Base-by-base conservation (phyloP, 2,329 filamentous ascomycete genomes). In the Calonectria pteridis region DNA sequence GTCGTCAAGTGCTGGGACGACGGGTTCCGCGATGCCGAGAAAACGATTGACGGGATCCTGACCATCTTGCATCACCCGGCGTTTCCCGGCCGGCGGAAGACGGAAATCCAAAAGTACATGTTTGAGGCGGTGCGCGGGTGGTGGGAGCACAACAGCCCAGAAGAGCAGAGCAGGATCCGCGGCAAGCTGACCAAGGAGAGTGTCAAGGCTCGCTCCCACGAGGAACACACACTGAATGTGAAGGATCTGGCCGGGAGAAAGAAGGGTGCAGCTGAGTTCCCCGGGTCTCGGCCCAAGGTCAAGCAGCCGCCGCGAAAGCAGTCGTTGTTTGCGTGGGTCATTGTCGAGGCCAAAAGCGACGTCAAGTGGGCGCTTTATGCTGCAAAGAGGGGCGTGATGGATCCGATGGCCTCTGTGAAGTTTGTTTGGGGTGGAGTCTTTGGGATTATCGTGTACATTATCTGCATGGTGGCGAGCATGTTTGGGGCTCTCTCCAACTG, bases 11-110 rank as follows among this genome's bases (percentile, higher is more conserved):
- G 80, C 51, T 64, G 59, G 59, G 59, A 64, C 18, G 59, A 64
- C n/a, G 59, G 20, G 2, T 79, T 78, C 14, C 2, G 91, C 1
- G 90, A 94, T 0, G 92, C 95, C 14, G 90, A 96, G 26, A 93
- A 95, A 82, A 92, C 97, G 0, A 88, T 95, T 74, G 87, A 93
- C 73, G 94, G 98, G 76, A 91, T 96, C 33, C 84, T 94, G 51
- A 89, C 90, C 23, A 91, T 94, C 6, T 95, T 98, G 85, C 96
- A 98, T 82, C 95, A 98, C 82, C 96, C 96, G 0, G 93, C 93
- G 2, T 87, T 94, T 49, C 91, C 95, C 13, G 90, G 96, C 77
- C 70, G 77, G 4, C 90, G 93, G 73, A 88, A 89, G 74, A 88
- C 93, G 70, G 93, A 96, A 81, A 91, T 95, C 35, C 96, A 98